Percentiles rank a stretch among this genome's conserved stretches.
Evolutionary conservation across 371 early-diverging fungal species (phyloP).

Genomic region (Nematocida major): DNA sequence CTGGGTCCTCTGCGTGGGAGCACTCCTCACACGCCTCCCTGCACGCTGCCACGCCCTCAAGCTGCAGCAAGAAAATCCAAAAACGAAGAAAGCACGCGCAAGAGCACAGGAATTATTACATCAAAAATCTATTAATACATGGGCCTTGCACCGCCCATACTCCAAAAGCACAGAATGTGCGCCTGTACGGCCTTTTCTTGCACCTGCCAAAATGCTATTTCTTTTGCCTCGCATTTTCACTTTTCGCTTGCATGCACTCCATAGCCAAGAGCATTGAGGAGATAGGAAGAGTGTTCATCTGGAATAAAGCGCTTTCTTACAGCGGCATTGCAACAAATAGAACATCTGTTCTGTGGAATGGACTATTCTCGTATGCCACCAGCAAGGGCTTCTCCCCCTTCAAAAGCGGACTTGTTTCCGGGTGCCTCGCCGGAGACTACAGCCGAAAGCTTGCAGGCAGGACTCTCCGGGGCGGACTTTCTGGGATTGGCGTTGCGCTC

Average conservation of each 20-base stretch:
- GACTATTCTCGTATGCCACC: not conserved
- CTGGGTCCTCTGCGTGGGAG: too few relatives aligned
- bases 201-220: too few relatives aligned
- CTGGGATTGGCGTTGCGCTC: conserved; percentile 2
- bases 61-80: too few relatives aligned
- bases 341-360: conserved; percentile 35
- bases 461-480: not conserved
- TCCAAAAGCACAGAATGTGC: too few relatives aligned
- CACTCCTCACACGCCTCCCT: too few relatives aligned
- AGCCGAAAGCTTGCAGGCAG: not conserved
- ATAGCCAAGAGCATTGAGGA: conserved; percentile 43
- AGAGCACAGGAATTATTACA: too few relatives aligned
- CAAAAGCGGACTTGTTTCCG: conserved; percentile 14
- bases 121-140: too few relatives aligned
- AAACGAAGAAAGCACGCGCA: too few relatives aligned
- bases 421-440: not conserved
- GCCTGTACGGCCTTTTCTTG: too few relatives aligned
- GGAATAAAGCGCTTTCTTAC: not conserved
- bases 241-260: conserved; percentile 5
- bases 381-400: conserved; percentile 9
- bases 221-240: too few relatives aligned
- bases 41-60: too few relatives aligned
- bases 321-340: not conserved
- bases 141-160: too few relatives aligned
- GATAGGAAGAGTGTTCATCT: conserved; percentile 14